Conservation (phyloP, 306 rosid species). For the Fragaria nilgerrensis region DNA sequence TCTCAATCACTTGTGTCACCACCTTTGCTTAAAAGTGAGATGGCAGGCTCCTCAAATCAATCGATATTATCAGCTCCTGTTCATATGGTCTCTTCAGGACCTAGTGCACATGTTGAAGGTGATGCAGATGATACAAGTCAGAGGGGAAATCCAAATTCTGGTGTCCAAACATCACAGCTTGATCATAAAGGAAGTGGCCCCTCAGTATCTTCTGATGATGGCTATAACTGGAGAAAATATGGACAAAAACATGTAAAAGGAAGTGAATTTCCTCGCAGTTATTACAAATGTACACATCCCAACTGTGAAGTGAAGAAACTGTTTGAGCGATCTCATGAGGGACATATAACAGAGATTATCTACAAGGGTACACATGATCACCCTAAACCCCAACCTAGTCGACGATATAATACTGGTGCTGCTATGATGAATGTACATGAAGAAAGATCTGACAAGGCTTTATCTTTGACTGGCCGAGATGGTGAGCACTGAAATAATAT, state of each 20-base stretch:
- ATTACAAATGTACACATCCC: constrained; percentile 97
- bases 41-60: constrained; percentile 54
- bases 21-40: constrained; percentile 58
- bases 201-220: constrained; percentile 73
- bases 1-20: constrained; percentile 49
- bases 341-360: constrained; percentile 90
- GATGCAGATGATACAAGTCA: constrained; percentile 59
- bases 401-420: constrained; percentile 65
- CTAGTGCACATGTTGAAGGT: constrained; percentile 50
- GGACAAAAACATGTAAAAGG: constrained; percentile 98
- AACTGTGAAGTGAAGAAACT: constrained; percentile 97
- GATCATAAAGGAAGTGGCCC: constrained; percentile 56
- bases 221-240: constrained; percentile 96
- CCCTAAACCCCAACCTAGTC: constrained; percentile 93
- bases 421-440: constrained; percentile 55
- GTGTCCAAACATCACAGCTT: constrained; percentile 50
- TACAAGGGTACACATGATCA: constrained; percentile 97
- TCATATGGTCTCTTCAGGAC: constrained; percentile 47
- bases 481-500: constrained; percentile 48
- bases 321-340: constrained; percentile 90
- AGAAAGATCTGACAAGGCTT: constrained; percentile 66
- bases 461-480: constrained; percentile 58
- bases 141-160: constrained; percentile 43
- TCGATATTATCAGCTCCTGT: constrained; percentile 54
- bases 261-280: constrained; percentile 97